Evolutionary conservation across 768 basidiomycete genomes (phyloP).

Genomic region (Phaeotremella skinneri): DNA sequence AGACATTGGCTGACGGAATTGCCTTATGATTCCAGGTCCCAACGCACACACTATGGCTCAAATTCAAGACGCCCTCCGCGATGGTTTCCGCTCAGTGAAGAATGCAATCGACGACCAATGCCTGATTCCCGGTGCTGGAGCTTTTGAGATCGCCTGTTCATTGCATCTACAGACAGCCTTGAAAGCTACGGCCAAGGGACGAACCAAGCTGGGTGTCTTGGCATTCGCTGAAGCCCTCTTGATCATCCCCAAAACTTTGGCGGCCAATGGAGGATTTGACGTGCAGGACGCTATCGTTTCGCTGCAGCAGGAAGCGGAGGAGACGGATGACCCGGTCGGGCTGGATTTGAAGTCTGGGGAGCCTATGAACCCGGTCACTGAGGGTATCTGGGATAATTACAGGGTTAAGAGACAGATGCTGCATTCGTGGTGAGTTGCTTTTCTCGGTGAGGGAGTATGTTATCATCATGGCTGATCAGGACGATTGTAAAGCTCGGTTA

Average conservation of each 20-base stretch:
- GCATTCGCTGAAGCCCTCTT: slow-evolving; percentile 94
- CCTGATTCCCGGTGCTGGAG: slow-evolving; percentile 93
- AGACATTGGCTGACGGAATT: slow-evolving; percentile 1
- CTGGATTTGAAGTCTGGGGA: slow-evolving; percentile 90
- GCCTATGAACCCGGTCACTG: slow-evolving; percentile 90
- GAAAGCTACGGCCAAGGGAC: slow-evolving; percentile 84
- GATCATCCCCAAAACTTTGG: slow-evolving; percentile 93
- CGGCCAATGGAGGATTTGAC: slow-evolving; percentile 93
- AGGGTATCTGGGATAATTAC: slow-evolving; percentile 99
- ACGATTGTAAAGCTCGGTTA: slow-evolving; percentile 54
- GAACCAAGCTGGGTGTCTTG: slow-evolving; percentile 94
- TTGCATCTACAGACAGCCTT: slow-evolving; percentile 73
- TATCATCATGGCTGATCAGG: neutral
- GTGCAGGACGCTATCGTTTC: slow-evolving; percentile 92
- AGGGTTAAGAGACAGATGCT: slow-evolving; percentile 98
- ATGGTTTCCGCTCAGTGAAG: slow-evolving; percentile 93
- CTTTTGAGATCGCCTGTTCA: slow-evolving; percentile 91
- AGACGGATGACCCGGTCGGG: slow-evolving; percentile 89
- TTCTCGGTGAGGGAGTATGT: neutral
- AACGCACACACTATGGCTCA: slow-evolving; percentile 94
- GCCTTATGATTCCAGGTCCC: slow-evolving; percentile 67
- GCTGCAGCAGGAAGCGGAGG: slow-evolving; percentile 79
- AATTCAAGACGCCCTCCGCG: slow-evolving; percentile 96
- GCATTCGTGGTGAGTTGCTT: slow-evolving; percentile 75
- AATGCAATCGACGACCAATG: slow-evolving; percentile 89